Evolutionary conservation across 106 monocot species (phyloP), one percentile per base, ranked within the genome.

Genomic region (Dendrobium nobile): DNA sequence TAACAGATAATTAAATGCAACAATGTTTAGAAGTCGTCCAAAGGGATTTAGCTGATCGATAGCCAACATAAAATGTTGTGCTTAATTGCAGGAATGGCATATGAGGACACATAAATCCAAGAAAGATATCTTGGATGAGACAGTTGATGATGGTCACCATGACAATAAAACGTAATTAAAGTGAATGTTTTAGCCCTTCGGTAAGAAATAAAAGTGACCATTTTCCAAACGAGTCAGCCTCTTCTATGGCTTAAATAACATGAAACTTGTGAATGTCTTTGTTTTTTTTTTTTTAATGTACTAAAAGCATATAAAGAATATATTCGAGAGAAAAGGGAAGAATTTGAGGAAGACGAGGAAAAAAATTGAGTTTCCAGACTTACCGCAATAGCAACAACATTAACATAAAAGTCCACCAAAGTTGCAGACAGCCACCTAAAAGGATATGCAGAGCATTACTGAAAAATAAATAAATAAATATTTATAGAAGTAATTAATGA

Each of bases 381-480:
- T 93, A 96, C 96, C 79, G 92, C 80, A 77, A 96, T 83, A 44
- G 93, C 90, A 51, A 85, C 78, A 47, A 96, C 93, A 79, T 93
- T 93, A 59, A 90, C 86, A 84, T 93, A 96, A 72, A 96, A 96
- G 84, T 96, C 96, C 9, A 90, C 64, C 84, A 96, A 75, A 37
- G 92, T 92, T 51, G 93, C 90, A 72, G 43, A 58, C 83, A 93
- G 81, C 93, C 96, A 96, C 91, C 91, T 96, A 82, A 19, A 88
- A 85, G 4, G 54, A 33, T 54, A 47, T 24, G 42, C 42, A 67
- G 80, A 83, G 31, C 43, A 82, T 72, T 11, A 83, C 4, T 73
- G 10, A 45, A 67, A 22, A 20, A 54, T 33, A 4, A 37, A 70
- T 1, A 37, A 56, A 44, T 9, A 37, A 37, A 37, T 28, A 3